Evolutionary conservation across 1,139 yeast genomes (phyloP), one percentile per base, ranked within the genome.

Genomic region (Tardiomyces blankii): DNA sequence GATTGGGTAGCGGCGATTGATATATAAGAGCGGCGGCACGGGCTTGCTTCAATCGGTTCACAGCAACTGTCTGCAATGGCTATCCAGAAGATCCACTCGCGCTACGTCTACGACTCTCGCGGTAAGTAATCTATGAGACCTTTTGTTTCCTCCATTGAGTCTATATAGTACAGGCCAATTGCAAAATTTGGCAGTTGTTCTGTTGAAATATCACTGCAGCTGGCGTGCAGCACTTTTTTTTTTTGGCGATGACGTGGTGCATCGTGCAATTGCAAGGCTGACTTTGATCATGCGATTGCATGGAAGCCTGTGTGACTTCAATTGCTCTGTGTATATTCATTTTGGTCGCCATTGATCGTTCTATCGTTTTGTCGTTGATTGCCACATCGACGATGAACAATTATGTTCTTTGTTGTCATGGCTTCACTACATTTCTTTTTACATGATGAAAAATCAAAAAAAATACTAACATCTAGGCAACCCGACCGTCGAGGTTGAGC

Each of bases 101-200:
- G 96, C 75, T 80, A 80, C 75, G 93, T 88, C 70, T 88, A 88
- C 81, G 96, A 88, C 74, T 87, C 96, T 60, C 85, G 96, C 75
- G 96, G 95, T 73, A 30, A 30, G 35, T 30, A 44, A n/a, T 43
- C 18, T 30, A 9, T n/a, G n/a, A n/a, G n/a, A n/a, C n/a, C n/a
- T n/a, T n/a, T n/a, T n/a, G n/a, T n/a, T n/a, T n/a, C n/a, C n/a
- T n/a, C n/a, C n/a, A n/a, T n/a, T n/a, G n/a, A n/a, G n/a, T n/a
- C n/a, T n/a, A n/a, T n/a, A n/a, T n/a, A n/a, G n/a, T n/a, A n/a
- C n/a, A n/a, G n/a, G n/a, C n/a, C n/a, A n/a, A n/a, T n/a, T n/a
- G n/a, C n/a, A n/a, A n/a, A n/a, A n/a, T n/a, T n/a, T n/a, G n/a
- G n/a, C n/a, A n/a, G n/a, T n/a, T n/a, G n/a, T n/a, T n/a, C 38